Base-by-base conservation (phyloP, 2,329 filamentous ascomycete species). In the Alternaria sp. region DNA sequence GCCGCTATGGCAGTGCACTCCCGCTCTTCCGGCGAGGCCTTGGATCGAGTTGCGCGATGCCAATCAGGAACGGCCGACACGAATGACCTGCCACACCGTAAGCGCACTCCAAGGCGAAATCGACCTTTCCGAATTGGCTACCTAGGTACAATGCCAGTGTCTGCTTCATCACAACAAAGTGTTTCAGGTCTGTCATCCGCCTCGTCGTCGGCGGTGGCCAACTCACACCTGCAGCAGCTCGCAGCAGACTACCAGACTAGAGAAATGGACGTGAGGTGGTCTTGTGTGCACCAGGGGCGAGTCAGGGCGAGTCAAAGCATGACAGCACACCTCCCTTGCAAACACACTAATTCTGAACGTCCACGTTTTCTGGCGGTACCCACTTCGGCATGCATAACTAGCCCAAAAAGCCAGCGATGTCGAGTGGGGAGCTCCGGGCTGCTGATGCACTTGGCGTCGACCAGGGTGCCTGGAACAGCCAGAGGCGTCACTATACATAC, bases 301-400 rank as follows among this genome's bases (percentile, higher is more conserved):
- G 68, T 74, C 71, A 72, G 66, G 67, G 68, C 75, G 74, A 74
- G 75, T 76, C 65, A 74, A 70, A 64, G 70, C 67, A 72, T 75
- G 77, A 79, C 77, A 78, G 73, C 76, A 71, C 73, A 79, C 70
- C 73, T 67, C 62, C 69, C 70, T 71, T 72, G 73, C 46, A 65
- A 61, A 62, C 59, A 55, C 57, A 60, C 63, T 69, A 65, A 71
- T 72, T 73, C 66, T 66, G 69, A 74, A 76, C 67, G 73, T 72
- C 74, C 75, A 76, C 73, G 75, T 75, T 77, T 73, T 75, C 67
- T 73, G 68, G 70, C 69, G 68, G 69, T 73, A 68, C 68, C 71
- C 73, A 72, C 70, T 66, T 70, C 65, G 64, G 54, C 66, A 73
- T 73, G 70, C 72, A 68, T 67, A 63, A 38, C 63, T 66, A 69